Evolutionary conservation across 371 early-diverging fungal genomes (phyloP).

Genomic region (Mucor piriformis): DNA sequence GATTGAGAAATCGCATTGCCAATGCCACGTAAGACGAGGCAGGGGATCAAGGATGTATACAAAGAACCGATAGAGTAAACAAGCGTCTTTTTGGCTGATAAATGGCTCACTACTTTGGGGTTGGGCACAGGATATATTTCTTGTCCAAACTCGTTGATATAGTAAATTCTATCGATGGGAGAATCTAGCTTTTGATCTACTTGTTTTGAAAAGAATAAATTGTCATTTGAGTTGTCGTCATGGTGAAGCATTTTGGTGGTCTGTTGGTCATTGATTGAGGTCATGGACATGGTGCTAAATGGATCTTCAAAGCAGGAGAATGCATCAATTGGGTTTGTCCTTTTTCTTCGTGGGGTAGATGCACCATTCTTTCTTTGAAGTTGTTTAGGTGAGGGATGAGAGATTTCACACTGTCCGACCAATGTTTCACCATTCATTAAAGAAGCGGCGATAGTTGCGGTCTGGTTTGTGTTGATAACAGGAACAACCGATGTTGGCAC

Average conservation of each 20-base stretch:
- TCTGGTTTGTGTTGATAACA: slow-evolving; percentile 65
- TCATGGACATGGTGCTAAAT: slow-evolving; percentile 8
- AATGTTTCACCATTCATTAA: slow-evolving; percentile 60
- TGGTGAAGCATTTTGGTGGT: background rate
- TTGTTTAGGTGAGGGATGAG: slow-evolving; percentile 52
- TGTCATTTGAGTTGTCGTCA: slow-evolving; percentile 29
- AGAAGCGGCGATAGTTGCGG: slow-evolving; percentile 65
- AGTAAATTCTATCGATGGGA: slow-evolving; percentile 67
- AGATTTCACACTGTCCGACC: slow-evolving; percentile 73
- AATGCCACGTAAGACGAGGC: slow-evolving; percentile 66
- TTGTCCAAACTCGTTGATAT: slow-evolving; percentile 69
- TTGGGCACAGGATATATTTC: slow-evolving; percentile 74
- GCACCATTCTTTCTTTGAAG: slow-evolving; percentile 12
- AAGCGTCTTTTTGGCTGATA: slow-evolving; percentile 57
- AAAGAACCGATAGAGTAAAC: slow-evolving; percentile 75
- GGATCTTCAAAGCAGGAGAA: slow-evolving; percentile 37
- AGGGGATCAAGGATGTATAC: slow-evolving; percentile 75
- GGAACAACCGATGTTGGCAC: slow-evolving; percentile 70
- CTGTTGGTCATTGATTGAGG: background rate
- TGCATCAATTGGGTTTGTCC: slow-evolving; percentile 47
- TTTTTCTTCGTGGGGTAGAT: slow-evolving; percentile 12
- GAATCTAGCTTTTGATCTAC: slow-evolving; percentile 46
- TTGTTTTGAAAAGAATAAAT: slow-evolving; percentile 61
- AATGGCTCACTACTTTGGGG: slow-evolving; percentile 58
- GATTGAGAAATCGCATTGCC: slow-evolving; percentile 68